Conservation (phyloP, 768 basidiomycete species). For the Boletus reticulatus region DNA sequence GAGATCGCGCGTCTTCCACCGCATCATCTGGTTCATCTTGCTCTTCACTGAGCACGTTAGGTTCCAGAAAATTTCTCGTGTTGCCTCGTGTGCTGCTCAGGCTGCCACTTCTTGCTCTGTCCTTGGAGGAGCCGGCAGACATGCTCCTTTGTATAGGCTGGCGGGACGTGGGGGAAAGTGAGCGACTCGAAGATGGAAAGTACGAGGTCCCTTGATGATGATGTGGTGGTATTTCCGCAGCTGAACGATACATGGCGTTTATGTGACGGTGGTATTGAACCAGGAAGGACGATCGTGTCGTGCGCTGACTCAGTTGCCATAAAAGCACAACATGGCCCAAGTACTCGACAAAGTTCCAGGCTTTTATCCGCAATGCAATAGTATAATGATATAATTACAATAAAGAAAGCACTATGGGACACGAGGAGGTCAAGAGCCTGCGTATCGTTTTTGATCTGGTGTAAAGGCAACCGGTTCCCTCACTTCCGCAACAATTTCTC, state of each 20-base stretch:
- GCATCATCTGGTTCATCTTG: slow-evolving; percentile 45
- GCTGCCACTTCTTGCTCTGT: slow-evolving; percentile 59
- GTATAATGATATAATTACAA: too few species aligned
- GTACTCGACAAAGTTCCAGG: too few species aligned
- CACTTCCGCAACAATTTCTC: slow-evolving; percentile 73
- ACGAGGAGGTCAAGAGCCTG: slow-evolving; percentile 6
- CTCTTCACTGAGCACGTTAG: slow-evolving; percentile 47
- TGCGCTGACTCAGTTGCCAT: background rate
- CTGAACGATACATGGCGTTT: slow-evolving; percentile 38
- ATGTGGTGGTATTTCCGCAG: slow-evolving; percentile 53
- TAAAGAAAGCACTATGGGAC: slow-evolving; percentile 17
- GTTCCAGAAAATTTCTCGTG: slow-evolving; percentile 43
- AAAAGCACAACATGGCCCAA: background rate
- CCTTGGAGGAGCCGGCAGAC: slow-evolving; percentile 50
- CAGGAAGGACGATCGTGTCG: background rate
- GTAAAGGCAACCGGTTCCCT: slow-evolving; percentile 10
- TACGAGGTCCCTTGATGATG: slow-evolving; percentile 72
- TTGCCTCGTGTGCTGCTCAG: slow-evolving; percentile 55
- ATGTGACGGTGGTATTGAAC: background rate
- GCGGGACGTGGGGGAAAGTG: slow-evolving; percentile 46
- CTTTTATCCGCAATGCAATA: background rate
- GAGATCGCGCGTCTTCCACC: slow-evolving; percentile 24
- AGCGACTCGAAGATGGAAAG: slow-evolving; percentile 41
- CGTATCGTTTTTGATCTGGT: background rate
- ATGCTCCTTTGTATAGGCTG: slow-evolving; percentile 46